A percentile compares a stretch with the other conserved stretches of the same genome.
phyloP scores from a whole-genome alignment of 2,329 filamentous ascomycete genomes.

The Zasmidium cellare region DNA sequence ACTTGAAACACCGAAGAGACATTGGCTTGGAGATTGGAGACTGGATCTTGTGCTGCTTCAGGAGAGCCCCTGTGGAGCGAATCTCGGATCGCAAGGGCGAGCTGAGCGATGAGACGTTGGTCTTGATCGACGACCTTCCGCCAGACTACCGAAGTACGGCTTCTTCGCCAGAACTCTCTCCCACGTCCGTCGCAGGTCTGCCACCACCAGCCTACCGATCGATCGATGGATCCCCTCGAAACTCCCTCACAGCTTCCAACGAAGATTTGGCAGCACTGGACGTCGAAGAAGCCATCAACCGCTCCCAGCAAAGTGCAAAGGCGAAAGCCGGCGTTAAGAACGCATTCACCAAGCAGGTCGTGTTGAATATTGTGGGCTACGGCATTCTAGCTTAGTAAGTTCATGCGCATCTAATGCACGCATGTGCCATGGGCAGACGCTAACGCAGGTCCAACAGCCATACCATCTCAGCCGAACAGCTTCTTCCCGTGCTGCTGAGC shows the following conservation, averaged over 20 bases:
- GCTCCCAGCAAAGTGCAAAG: conserved; percentile 28
- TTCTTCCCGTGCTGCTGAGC: conserved; percentile 89
- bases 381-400: conserved; percentile 94
- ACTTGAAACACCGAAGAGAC: conserved; percentile 75
- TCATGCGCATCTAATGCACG: conserved; percentile 6
- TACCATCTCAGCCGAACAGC: conserved; percentile 93
- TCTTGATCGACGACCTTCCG: conserved; percentile 64
- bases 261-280: conserved; percentile 23
- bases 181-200: conserved; percentile 25
- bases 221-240: conserved; percentile 32
- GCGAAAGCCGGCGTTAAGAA: conserved; percentile 45
- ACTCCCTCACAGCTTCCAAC: conserved; percentile 13
- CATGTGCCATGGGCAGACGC: background rate
- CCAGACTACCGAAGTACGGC: conserved; percentile 67
- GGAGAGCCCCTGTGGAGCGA: conserved; percentile 24
- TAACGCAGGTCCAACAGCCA: conserved; percentile 59
- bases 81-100: conserved; percentile 42
- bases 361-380: conserved; percentile 85
- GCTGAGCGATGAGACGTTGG: conserved; percentile 58
- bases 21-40: conserved; percentile 73
- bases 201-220: conserved; percentile 35
- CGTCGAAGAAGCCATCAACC: conserved; percentile 26
- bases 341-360: conserved; percentile 80
- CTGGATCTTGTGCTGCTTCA: conserved; percentile 55
- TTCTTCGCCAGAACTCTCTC: conserved; percentile 52